Conservation (phyloP, 495 filamentous ascomycete species). For the Jackrogersella multiformis region DNA sequence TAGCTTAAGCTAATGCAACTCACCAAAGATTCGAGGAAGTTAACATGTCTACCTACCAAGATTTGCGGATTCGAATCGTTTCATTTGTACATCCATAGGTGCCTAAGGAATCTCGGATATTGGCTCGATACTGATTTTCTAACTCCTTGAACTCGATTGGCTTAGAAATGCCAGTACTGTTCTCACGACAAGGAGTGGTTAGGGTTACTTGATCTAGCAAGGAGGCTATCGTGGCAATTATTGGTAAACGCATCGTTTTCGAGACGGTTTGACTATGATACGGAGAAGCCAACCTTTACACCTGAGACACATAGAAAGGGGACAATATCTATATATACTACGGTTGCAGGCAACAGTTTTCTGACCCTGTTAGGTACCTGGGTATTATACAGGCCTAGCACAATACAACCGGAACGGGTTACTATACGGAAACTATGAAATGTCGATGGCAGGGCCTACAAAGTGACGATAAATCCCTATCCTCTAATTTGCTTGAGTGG, state of each 20-base stretch:
- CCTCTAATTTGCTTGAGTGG: no score
- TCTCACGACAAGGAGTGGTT: not conserved
- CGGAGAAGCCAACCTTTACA: no score
- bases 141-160: constrained; percentile 18
- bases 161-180: constrained; percentile 21
- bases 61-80: constrained; percentile 57
- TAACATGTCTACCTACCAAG: constrained; percentile 52
- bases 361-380: no score
- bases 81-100: constrained; percentile 51
- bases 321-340: no score
- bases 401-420: no score
- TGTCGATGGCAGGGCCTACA: no score
- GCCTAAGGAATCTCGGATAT: constrained; percentile 15
- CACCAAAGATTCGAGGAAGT: not conserved
- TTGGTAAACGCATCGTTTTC: constrained; percentile 1
- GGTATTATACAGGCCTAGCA: no score
- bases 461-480: no score
- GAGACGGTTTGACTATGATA: not conserved
- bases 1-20: not conserved
- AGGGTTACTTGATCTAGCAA: not conserved
- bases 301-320: no score
- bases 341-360: no score
- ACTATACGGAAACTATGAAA: no score
- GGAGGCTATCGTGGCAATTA: not conserved
- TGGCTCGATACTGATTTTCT: constrained; percentile 8